Base-by-base conservation (phyloP, 202 grass and related monocot genomes). In the Carex arenaria region DNA sequence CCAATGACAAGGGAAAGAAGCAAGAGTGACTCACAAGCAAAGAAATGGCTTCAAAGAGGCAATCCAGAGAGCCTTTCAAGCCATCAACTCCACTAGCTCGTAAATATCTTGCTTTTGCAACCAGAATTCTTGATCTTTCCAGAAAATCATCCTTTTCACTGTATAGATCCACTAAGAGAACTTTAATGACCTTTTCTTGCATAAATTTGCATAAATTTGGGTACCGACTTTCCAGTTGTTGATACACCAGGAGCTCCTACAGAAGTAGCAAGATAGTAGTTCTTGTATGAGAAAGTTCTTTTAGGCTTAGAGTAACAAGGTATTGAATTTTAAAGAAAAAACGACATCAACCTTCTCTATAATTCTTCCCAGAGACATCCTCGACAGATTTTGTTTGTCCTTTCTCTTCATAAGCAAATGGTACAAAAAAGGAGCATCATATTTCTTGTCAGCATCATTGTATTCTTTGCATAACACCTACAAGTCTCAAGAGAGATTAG, bases 151-250 rank as follows among this genome's bases (percentile, higher is more conserved):
- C 87, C 75, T 89, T 87, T 72, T 86, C 76, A 69, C 45, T 82
- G 85, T 94, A 97, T 62, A 97, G 64, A 63, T 91, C 80, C 79
- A 90, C 76, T 84, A 94, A 85, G 57, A 97, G 85, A 88, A 97
- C 73, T 87, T 91, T 59, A 17, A 85, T 75, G 80, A 97, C 79
- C 78, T 80, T 94, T 12, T 45, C 72, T 84, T 94, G 87, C 94
- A 94, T 93, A 26, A 89, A 66, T 87, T 68, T 69, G 14, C 85
- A 92, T 49, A 91, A 69, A 47, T 62, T 43, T 61, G 83, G 22
- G 20, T 67, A 78, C 81, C 43, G 87, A 80, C 70, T 53, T 84
- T 90, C 87, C 61, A 90, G 84, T 68, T 68, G 51, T 80, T 78
- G 85, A 89, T 94, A 97, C 15, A 75, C 82, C 59, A 84, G 56